These are phyloP conservation scores for Pseudopyricularia cyperi DNA, from an alignment of 2,329 filamentous ascomycete genomes.

Conservation along the genomic window DNA sequence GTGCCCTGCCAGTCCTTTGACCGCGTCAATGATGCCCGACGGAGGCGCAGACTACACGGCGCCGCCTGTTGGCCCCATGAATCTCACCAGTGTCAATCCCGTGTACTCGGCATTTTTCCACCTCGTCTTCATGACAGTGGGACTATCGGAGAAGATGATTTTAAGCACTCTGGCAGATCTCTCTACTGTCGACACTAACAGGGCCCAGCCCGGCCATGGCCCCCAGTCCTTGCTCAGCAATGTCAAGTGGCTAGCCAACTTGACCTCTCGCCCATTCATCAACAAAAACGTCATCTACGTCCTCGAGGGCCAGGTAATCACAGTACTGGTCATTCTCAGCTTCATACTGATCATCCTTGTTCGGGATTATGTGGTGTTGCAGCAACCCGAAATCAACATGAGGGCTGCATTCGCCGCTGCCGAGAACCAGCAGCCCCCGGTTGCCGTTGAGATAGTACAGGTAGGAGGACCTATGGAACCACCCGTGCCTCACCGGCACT, in stretches of 20 bases:
- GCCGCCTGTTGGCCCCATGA: slow-evolving; percentile 11
- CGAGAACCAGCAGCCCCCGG: slow-evolving; percentile 9
- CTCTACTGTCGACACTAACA: slow-evolving; percentile 3
- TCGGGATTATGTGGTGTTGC: slow-evolving; percentile 94
- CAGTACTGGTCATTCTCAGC: slow-evolving; percentile 75
- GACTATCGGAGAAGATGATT: slow-evolving; percentile 8
- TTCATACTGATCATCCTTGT: slow-evolving; percentile 98
- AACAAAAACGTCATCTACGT: slow-evolving; percentile 74
- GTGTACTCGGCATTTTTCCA: slow-evolving; percentile 19
- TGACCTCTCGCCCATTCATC: slow-evolving; percentile 56
- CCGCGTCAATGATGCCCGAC: slow-evolving; percentile 10
- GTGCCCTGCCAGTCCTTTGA: slow-evolving; percentile 25
- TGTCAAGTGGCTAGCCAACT: slow-evolving; percentile 40
- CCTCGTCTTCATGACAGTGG: slow-evolving; percentile 13
- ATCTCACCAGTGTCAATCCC: slow-evolving; percentile 17
- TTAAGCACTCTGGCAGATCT: neutral
- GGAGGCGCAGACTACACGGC: neutral
- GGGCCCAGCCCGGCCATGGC: neutral
- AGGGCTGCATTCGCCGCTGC: slow-evolving; percentile 45
- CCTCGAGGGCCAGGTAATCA: slow-evolving; percentile 88
- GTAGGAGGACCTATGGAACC: neutral
- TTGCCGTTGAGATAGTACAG: neutral
- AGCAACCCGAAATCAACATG: slow-evolving; percentile 86
- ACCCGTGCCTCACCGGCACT: no score
- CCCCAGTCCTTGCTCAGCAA: slow-evolving; percentile 37